A percentile compares a stretch with the other conserved stretches of the same genome.
Evolutionary conservation across 2,329 filamentous ascomycete species (phyloP).

Genomic region (Ceratocystis ficicola): DNA sequence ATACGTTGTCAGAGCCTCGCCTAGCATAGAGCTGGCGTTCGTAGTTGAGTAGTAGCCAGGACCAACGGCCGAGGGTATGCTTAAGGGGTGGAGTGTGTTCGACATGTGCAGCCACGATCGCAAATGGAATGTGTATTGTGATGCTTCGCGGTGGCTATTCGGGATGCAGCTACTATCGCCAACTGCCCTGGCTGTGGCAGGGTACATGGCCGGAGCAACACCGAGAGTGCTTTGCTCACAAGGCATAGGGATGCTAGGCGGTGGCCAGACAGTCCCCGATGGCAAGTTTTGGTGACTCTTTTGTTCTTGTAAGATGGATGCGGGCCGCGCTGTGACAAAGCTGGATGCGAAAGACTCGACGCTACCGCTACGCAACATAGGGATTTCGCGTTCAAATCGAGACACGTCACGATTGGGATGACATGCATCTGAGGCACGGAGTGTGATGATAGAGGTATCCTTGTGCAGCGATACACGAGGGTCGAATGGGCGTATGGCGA

Average conservation of each 20-base stretch:
- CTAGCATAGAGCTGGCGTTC: constrained; percentile 28
- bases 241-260: constrained; percentile 53
- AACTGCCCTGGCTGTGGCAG: not conserved
- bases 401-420: not conserved
- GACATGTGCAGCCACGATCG: constrained; percentile 29
- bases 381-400: constrained; percentile 38
- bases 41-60: not conserved
- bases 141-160: not conserved
- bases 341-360: constrained; percentile 48
- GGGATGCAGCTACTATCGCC: not conserved
- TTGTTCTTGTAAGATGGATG: constrained; percentile 28
- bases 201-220: not conserved
- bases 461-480: constrained; percentile 60
- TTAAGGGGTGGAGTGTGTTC: not conserved
- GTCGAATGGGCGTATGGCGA: constrained; percentile 56
- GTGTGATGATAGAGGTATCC: constrained; percentile 53
- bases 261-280: constrained; percentile 60
- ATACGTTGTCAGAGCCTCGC: constrained; percentile 49
- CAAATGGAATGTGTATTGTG: constrained; percentile 6
- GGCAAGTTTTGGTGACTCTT: constrained; percentile 30
- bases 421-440: constrained; percentile 34
- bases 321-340: constrained; percentile 52
- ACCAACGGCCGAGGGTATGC: constrained; percentile 3
- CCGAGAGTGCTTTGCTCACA: not conserved
- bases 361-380: constrained; percentile 39